Evolutionary conservation across 225 moss, liverwort and hornwort genomes (phyloP).

Genomic region (Bryoerythrophyllum caledonicum): DNA sequence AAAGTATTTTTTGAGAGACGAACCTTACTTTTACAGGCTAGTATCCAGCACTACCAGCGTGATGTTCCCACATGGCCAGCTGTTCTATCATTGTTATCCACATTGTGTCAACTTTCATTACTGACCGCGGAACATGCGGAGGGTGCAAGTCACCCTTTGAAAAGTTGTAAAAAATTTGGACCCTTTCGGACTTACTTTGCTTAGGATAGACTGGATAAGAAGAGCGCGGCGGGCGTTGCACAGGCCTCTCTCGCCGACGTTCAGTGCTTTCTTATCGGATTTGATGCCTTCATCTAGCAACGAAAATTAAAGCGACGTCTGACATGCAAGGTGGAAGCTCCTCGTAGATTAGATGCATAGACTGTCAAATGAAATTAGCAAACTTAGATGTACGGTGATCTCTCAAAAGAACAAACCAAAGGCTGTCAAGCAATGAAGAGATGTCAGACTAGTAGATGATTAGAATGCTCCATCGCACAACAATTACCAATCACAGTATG

Average conservation of each 20-base stretch:
- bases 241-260: not conserved
- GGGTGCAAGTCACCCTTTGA: not conserved
- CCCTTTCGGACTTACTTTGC: too few species aligned
- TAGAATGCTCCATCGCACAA: too few species aligned
- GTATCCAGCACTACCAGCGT: not conserved
- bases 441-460: not conserved
- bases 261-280: constrained; percentile 16
- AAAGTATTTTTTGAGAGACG: too few species aligned
- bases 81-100: constrained; percentile 3
- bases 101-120: not conserved
- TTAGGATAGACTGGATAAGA: too few species aligned
- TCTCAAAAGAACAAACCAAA: not conserved
- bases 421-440: not conserved
- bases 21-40: too few species aligned
- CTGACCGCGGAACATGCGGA: not conserved
- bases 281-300: not conserved
- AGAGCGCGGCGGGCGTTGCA: not conserved
- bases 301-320: not conserved
- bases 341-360: not conserved
- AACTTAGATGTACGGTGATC: not conserved
- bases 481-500: not conserved
- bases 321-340: not conserved
- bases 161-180: too few species aligned
- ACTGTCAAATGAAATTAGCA: not conserved
- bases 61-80: not conserved